Conservation (phyloP, 1,284 basidiomycete species). For the Cutaneotrichosporon cyanovorans region DNA sequence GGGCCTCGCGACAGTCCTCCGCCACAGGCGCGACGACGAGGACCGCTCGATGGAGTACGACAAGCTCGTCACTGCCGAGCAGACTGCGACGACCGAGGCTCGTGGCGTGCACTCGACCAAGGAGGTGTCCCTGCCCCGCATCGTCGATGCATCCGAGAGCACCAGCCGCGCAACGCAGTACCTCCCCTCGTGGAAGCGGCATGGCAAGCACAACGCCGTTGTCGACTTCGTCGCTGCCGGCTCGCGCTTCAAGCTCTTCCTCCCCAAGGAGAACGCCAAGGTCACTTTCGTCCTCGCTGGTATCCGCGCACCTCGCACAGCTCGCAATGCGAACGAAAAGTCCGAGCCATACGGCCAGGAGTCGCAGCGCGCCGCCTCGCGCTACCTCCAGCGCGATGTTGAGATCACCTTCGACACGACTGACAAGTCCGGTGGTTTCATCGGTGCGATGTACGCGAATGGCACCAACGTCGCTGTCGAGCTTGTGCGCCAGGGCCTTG, state of each 20-base stretch:
- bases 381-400: slow-evolving; percentile 88
- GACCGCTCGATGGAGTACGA: slow-evolving; percentile 90
- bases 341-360: slow-evolving; percentile 82
- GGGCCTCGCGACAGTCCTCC: slow-evolving; percentile 79
- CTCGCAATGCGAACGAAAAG: slow-evolving; percentile 74
- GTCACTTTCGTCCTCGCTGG: slow-evolving; percentile 81
- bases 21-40: slow-evolving; percentile 91
- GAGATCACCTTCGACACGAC: slow-evolving; percentile 83
- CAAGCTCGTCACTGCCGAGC: slow-evolving; percentile 90
- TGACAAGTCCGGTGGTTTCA: slow-evolving; percentile 94
- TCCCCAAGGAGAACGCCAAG: slow-evolving; percentile 87
- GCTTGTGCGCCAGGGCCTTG: slow-evolving; percentile 68
- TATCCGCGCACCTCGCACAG: slow-evolving; percentile 73
- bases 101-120: slow-evolving; percentile 90
- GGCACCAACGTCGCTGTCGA: slow-evolving; percentile 72
- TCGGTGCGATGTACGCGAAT: slow-evolving; percentile 75
- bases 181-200: slow-evolving; percentile 83
- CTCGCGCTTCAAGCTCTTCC: slow-evolving; percentile 84
- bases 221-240: slow-evolving; percentile 92
- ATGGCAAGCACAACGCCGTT: slow-evolving; percentile 70
- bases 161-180: slow-evolving; percentile 70
- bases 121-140: slow-evolving; percentile 57
- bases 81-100: slow-evolving; percentile 65
- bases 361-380: slow-evolving; percentile 69
- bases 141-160: slow-evolving; percentile 88